These are phyloP conservation scores for Bretschneidera sinensis DNA, from an alignment of 345 rosid species.

Conservation along the genomic window DNA sequence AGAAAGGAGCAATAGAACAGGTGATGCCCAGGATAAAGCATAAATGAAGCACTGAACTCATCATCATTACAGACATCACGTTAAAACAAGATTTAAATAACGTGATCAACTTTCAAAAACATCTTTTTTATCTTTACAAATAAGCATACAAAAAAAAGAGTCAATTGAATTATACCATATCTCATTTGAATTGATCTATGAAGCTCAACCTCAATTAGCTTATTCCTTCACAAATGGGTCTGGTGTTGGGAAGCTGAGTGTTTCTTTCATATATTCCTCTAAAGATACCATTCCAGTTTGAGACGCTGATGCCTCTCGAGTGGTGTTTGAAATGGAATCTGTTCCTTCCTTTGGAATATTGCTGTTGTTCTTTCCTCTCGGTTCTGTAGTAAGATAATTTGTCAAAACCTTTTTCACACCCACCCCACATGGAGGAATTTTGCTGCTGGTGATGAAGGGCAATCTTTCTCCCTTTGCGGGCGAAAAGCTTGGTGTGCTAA, in stretches of 20 bases:
- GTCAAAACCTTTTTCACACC: constrained; percentile 69
- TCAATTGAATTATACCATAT: too few species aligned
- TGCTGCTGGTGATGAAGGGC: constrained; percentile 41
- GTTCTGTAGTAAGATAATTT: constrained; percentile 52
- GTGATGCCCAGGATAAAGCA: too few species aligned
- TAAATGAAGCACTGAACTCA: neutral
- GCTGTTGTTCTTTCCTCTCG: constrained; percentile 37
- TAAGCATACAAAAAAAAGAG: neutral
- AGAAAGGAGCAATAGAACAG: too few species aligned
- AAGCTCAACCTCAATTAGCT: too few species aligned
- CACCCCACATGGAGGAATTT: constrained; percentile 49
- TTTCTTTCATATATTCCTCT: constrained; percentile 26
- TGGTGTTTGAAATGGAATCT: constrained; percentile 9
- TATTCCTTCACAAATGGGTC: neutral
- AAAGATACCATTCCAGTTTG: constrained; percentile 16
- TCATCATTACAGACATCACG: constrained; percentile 23
- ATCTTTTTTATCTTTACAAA: constrained; percentile 7
- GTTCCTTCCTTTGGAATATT: constrained; percentile 19
- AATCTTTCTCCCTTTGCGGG: constrained; percentile 58
- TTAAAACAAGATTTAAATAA: neutral
- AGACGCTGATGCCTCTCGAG: constrained; percentile 16
- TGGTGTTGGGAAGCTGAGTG: constrained; percentile 9
- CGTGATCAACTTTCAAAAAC: constrained; percentile 3
- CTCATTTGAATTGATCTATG: too few species aligned
- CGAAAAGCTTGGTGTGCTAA: constrained; percentile 70